Evolutionary conservation across 768 basidiomycete species (phyloP).

Genomic region (Neoboletus subvelutipes): DNA sequence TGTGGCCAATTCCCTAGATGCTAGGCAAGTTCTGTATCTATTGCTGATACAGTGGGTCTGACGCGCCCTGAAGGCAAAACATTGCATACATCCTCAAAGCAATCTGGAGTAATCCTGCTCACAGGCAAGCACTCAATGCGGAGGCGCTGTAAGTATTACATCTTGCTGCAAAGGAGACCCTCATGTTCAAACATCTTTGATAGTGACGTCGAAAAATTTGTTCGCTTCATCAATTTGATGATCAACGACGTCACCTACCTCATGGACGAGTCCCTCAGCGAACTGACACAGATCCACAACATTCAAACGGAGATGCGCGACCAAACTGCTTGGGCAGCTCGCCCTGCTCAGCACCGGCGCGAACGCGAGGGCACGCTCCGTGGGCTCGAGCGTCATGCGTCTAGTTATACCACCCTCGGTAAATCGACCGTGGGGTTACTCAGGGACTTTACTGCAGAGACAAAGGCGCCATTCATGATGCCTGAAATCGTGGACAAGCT

Average conservation of each 20-base stretch:
- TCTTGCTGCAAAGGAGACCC: background rate
- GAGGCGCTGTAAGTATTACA: conserved; percentile 64
- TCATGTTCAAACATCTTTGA: conserved; percentile 9
- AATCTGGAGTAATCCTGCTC: conserved; percentile 88
- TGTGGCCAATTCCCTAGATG: conserved; percentile 39
- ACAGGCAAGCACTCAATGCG: conserved; percentile 79
- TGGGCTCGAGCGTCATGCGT: conserved; percentile 79
- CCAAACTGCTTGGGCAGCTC: conserved; percentile 63
- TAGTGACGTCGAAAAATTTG: conserved; percentile 89
- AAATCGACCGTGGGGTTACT: conserved; percentile 88
- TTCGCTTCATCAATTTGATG: conserved; percentile 94
- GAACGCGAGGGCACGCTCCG: conserved; percentile 81
- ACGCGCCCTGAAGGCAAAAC: conserved; percentile 59
- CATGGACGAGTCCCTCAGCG: conserved; percentile 92
- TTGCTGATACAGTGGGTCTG: conserved; percentile 1
- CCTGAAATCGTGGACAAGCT: conserved; percentile 94
- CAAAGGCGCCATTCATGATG: conserved; percentile 90
- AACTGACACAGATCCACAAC: conserved; percentile 83
- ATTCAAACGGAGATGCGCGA: conserved; percentile 87
- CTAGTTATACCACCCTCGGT: conserved; percentile 83
- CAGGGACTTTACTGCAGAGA: conserved; percentile 89
- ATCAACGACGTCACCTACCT: conserved; percentile 99
- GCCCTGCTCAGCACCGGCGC: conserved; percentile 68
- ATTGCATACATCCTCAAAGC: conserved; percentile 86
- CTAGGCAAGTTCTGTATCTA: conserved; percentile 39